Evolutionary conservation across 139 green algal genomes (phyloP).

Genomic region (Deuterostichococcus epilithicus): DNA sequence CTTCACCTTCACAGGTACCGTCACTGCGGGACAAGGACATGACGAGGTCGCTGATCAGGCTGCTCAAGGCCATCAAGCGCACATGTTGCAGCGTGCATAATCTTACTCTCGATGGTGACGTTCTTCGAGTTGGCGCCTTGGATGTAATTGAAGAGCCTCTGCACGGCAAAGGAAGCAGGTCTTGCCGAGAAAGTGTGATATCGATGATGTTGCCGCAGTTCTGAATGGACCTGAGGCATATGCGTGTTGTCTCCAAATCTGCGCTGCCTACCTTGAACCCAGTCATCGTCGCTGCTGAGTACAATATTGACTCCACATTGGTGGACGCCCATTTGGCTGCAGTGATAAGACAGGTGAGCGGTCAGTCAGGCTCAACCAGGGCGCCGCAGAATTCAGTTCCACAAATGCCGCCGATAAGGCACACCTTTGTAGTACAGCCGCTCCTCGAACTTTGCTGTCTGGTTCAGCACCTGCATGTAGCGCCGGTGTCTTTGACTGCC

Average conservation of each 20-base stretch:
- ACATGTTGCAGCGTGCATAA: slow-evolving; percentile 35
- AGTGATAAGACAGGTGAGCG: neutral
- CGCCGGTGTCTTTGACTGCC: no score
- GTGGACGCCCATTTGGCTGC: slow-evolving; percentile 60
- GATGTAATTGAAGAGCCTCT: slow-evolving; percentile 60
- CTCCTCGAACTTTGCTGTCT: slow-evolving; percentile 24
- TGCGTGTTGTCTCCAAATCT: neutral
- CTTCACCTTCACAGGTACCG: slow-evolving; percentile 1
- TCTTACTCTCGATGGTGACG: slow-evolving; percentile 67
- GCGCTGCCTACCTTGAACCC: slow-evolving; percentile 66
- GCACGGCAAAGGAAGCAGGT: neutral
- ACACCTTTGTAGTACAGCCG: slow-evolving; percentile 21
- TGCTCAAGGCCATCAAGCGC: neutral
- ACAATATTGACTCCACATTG: slow-evolving; percentile 44
- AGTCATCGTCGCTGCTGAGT: slow-evolving; percentile 40
- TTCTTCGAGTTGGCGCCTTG: slow-evolving; percentile 50
- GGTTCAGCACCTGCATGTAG: slow-evolving; percentile 15
- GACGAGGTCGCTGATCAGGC: no score
- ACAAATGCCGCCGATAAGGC: neutral
- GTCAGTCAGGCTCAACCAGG: neutral
- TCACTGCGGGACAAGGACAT: neutral
- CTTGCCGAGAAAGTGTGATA: neutral
- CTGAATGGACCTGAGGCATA: neutral
- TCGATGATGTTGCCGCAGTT: neutral
- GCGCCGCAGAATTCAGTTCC: neutral